These are phyloP conservation scores for Backusella tuberculispora DNA, from an alignment of 192 early-diverging fungal genomes.

Conservation along the genomic window DNA sequence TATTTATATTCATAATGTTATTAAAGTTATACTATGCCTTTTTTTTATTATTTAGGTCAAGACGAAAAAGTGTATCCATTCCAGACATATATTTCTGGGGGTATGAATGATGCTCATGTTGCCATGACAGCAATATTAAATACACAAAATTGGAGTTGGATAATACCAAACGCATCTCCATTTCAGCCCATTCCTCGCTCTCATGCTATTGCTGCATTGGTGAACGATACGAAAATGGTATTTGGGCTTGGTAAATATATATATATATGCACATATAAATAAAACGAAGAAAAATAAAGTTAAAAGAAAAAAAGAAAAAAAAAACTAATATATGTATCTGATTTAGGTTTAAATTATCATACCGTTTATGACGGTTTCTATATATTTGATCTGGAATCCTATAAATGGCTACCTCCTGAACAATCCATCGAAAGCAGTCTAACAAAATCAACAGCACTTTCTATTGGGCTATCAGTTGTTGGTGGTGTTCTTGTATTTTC, in stretches of 20 bases:
- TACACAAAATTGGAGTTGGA: conserved; percentile 17
- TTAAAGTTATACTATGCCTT: background rate
- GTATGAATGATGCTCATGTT: conserved; percentile 10
- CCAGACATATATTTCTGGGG: conserved; percentile 26
- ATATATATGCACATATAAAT: background rate
- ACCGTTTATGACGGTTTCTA: conserved; percentile 31
- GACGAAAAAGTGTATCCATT: conserved; percentile 12
- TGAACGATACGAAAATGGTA: conserved; percentile 27
- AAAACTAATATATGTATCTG: background rate
- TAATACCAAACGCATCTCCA: conserved; percentile 2
- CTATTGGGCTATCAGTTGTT: background rate
- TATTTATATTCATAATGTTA: background rate
- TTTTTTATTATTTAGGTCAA: conserved; percentile 19
- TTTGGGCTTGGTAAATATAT: conserved; percentile 8
- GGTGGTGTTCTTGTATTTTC: conserved; percentile 15
- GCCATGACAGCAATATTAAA: conserved; percentile 25
- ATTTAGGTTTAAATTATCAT: conserved; percentile 27
- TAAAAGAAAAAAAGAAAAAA: background rate
- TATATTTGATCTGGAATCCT: conserved; percentile 15
- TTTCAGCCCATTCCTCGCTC: conserved; percentile 26
- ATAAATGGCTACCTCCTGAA: conserved; percentile 19
- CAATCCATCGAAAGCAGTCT: background rate
- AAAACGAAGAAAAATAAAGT: background rate
- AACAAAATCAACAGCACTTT: conserved; percentile 11
- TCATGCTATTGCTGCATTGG: background rate